phyloP scores from a whole-genome alignment of 2,329 filamentous ascomycete genomes.

The Bipolaris gigantea region DNA sequence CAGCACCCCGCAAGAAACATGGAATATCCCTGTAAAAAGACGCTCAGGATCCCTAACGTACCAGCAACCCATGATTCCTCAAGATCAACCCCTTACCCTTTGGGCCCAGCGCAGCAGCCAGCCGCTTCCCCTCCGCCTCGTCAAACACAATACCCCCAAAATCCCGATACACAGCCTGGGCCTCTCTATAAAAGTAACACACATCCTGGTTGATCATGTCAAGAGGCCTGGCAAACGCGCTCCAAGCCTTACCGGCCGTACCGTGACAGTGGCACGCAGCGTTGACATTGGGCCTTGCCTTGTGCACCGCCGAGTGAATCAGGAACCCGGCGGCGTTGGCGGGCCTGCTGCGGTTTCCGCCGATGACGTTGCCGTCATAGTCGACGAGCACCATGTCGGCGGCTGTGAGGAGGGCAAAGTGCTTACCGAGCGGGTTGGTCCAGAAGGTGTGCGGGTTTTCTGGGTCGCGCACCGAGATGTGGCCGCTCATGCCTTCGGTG shows the following conservation, averaged over 20 bases:
- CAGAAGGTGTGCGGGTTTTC: conserved; percentile 65
- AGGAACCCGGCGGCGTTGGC: conserved; percentile 69
- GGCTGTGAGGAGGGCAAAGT: conserved; percentile 67
- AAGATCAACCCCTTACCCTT: conserved; percentile 66
- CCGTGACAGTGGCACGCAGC: conserved; percentile 71
- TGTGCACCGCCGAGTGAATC: conserved; percentile 70
- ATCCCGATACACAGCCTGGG: conserved; percentile 65
- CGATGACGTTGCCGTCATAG: conserved; percentile 63
- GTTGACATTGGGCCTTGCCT: conserved; percentile 64
- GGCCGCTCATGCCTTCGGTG: conserved; percentile 69
- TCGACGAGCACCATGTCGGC: conserved; percentile 70
- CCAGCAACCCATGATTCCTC: conserved; percentile 70
- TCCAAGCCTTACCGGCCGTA: conserved; percentile 69
- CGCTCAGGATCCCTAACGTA: conserved; percentile 8
- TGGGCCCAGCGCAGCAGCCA: conserved; percentile 64
- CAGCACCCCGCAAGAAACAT: too few species aligned
- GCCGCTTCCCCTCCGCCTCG: conserved; percentile 64
- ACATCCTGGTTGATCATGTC: conserved; percentile 74
- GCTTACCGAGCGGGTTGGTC: conserved; percentile 68
- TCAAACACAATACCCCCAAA: conserved; percentile 67
- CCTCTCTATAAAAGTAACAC: conserved; percentile 63
- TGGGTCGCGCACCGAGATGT: conserved; percentile 69
- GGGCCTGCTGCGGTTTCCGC: conserved; percentile 62
- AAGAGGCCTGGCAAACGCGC: conserved; percentile 63
- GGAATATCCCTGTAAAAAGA: neutral